Conservation (phyloP, 2,329 filamentous ascomycete species). For the Chaetomium olivaceum region DNA sequence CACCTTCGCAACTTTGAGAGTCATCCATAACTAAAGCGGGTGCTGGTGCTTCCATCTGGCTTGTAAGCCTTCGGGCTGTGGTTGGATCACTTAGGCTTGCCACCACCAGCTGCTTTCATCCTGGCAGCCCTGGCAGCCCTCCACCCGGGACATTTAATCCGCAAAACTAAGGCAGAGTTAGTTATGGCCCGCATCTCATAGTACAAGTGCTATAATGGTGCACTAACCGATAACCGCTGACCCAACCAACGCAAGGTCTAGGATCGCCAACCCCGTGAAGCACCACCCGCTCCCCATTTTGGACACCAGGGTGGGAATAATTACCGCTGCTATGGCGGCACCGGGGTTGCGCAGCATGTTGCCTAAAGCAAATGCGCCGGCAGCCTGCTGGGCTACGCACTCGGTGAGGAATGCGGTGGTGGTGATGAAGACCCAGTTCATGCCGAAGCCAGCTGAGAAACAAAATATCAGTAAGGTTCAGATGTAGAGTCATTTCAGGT, state of each 20-base stretch:
- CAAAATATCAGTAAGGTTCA: neutral
- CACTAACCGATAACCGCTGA: slow-evolving; percentile 24
- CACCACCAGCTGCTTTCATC: neutral
- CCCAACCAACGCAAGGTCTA: slow-evolving; percentile 20
- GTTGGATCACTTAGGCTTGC: neutral
- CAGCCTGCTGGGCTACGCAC: slow-evolving; percentile 24
- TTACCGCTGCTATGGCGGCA: slow-evolving; percentile 17
- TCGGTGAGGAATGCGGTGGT: slow-evolving; percentile 25
- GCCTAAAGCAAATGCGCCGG: slow-evolving; percentile 24
- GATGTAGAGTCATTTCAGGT: neutral
- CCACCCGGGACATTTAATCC: slow-evolving; percentile 1
- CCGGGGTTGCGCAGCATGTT: slow-evolving; percentile 25
- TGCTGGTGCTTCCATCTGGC: too few relatives aligned
- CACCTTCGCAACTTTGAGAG: too few relatives aligned
- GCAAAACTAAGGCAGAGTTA: neutral
- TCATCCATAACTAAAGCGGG: too few relatives aligned
- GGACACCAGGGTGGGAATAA: slow-evolving; percentile 19
- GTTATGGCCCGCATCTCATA: neutral
- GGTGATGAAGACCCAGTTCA: slow-evolving; percentile 28
- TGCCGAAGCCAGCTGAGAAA: slow-evolving; percentile 20
- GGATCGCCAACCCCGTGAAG: slow-evolving; percentile 17
- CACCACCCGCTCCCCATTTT: slow-evolving; percentile 25
- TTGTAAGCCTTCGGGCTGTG: too few relatives aligned
- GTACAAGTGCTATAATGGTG: neutral
- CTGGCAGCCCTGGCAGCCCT: slow-evolving; percentile 1